Base-by-base conservation (phyloP, 176 grass and related monocot genomes). In the Melocanna baccifera region DNA sequence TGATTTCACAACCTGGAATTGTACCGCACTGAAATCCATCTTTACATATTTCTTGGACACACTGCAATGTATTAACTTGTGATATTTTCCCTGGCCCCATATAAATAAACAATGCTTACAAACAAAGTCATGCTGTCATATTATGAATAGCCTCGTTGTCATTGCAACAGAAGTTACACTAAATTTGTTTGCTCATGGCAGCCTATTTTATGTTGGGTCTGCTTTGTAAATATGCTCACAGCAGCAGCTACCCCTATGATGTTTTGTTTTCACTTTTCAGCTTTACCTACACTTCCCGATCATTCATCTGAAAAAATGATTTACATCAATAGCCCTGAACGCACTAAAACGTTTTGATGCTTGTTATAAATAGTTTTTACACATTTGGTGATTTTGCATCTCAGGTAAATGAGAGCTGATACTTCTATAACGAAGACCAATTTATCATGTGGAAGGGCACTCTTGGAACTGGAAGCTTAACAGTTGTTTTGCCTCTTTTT, bases 391-490 rank as follows among this genome's bases (percentile, higher is more conserved):
- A 84, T 74, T 79, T 75, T 84, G 7, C 51, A 50, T 80, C 30
- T 62, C 80, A 91, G 89, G 89, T 68, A 91, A 91, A 75, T 91
- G 89, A 91, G 42, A 81, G 71, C n/a, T 63, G 77, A 69, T n/a
- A 62, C 50, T 9, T 9, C 5, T 15, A 67, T 74, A 62, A 18
- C 3, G 84, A 90, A 79, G 84, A 73, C 61, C 50, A 59, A 9
- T 1, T 19, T 67, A 18, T 79, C 18, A 67, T 68, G 59, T 56
- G 45, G 14, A 76, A 84, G 79, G 9, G 13, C 57, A 40, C 29
- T 88, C 51, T 30, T 81, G 69, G 51, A 76, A 40, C 40, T 32
- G 39, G 25, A 85, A 46, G 28, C 39, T 68, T 65, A 19, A 10
- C 57, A 73, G 28, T 9, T n/a, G 4, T 7, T 11, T 20, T 48